phyloP scores from a whole-genome alignment of 805 yeast species.

The Lachancea sp. region DNA sequence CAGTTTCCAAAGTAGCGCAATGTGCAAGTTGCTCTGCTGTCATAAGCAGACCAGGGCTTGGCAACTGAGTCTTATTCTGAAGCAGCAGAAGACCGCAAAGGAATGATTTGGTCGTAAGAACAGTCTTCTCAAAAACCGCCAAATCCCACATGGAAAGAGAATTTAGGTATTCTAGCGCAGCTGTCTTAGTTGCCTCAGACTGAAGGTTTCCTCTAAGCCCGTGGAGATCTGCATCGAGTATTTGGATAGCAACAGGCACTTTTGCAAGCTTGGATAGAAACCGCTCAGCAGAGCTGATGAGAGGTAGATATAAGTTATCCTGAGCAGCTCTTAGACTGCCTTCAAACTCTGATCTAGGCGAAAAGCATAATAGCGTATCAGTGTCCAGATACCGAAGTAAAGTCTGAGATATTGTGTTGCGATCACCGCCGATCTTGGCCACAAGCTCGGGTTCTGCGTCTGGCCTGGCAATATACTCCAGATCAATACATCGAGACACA shows the following conservation, averaged over 20 bases:
- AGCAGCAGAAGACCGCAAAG: constrained; percentile 70
- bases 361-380: constrained; percentile 82
- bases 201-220: constrained; percentile 82
- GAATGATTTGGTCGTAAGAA: constrained; percentile 78
- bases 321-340: constrained; percentile 79
- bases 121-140: constrained; percentile 86
- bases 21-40: constrained; percentile 66
- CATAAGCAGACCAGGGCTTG: constrained; percentile 28
- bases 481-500: constrained; percentile 80
- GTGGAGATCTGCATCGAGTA: constrained; percentile 72
- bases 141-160: constrained; percentile 66
- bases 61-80: constrained; percentile 35
- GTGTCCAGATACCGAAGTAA: constrained; percentile 85
- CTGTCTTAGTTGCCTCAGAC: constrained; percentile 46
- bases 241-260: constrained; percentile 40
- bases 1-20: constrained; percentile 74
- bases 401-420: constrained; percentile 49
- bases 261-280: constrained; percentile 38
- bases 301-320: constrained; percentile 66
- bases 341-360: constrained; percentile 74
- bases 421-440: constrained; percentile 54
- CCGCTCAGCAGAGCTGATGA: constrained; percentile 60
- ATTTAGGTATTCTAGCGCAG: constrained; percentile 60
- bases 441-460: constrained; percentile 41
- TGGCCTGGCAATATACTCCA: constrained; percentile 38